These are phyloP conservation scores for Cladorrhinum sp. DNA, from an alignment of 2,329 filamentous ascomycete species.

Conservation along the genomic window DNA sequence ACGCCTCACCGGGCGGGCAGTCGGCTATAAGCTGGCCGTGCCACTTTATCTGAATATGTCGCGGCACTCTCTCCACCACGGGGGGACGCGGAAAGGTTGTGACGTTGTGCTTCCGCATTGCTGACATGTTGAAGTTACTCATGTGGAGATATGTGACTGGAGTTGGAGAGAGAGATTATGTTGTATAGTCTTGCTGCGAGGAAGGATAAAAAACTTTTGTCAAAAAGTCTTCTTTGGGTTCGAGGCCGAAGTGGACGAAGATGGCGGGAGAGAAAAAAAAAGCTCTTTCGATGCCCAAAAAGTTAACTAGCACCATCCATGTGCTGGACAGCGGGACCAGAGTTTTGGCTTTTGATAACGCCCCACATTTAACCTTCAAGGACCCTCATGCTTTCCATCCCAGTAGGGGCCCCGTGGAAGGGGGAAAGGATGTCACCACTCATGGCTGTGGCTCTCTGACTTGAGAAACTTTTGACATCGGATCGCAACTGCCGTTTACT, in stretches of 20 bases:
- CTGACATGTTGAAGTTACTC: conserved; percentile 35
- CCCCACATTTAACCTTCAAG: conserved; percentile 12
- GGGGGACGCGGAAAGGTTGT: conserved; percentile 59
- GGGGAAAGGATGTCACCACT: background rate
- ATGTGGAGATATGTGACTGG: conserved; percentile 6
- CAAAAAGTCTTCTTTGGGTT: conserved; percentile 14
- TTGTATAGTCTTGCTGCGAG: background rate
- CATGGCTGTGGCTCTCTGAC: background rate
- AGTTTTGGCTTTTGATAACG: conserved; percentile 18
- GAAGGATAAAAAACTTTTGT: background rate
- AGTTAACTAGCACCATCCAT: conserved; percentile 22
- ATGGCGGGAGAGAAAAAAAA: conserved; percentile 14
- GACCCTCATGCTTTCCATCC: background rate
- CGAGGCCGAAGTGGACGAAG: conserved; percentile 4
- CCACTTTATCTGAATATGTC: conserved; percentile 57
- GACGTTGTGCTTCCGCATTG: conserved; percentile 49
- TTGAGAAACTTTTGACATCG: conserved; percentile 1
- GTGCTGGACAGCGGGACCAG: conserved; percentile 17
- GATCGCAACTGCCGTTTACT: background rate
- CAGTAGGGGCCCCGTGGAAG: background rate
- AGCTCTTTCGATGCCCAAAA: conserved; percentile 20
- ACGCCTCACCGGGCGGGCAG: conserved; percentile 49
- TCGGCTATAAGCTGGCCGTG: conserved; percentile 54
- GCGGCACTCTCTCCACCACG: conserved; percentile 49
- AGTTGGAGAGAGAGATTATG: background rate